These are phyloP conservation scores for Neonothopanus nambi DNA, from an alignment of 1,284 basidiomycete species.

Conservation along the genomic window DNA sequence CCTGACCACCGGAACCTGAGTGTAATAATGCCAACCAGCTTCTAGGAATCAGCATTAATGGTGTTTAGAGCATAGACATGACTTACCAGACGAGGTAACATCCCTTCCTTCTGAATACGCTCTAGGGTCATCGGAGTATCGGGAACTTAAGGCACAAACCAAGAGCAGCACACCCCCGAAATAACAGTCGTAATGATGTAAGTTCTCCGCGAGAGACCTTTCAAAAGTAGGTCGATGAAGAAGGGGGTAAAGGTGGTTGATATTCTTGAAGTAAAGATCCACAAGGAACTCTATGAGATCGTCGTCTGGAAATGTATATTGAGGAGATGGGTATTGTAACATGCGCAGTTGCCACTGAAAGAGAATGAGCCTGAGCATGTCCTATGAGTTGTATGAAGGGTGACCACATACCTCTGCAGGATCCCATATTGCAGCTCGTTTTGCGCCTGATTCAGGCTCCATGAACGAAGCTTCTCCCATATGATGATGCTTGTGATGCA, in stretches of 20 bases:
- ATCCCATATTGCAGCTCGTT: conserved; percentile 35
- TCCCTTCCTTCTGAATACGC: conserved; percentile 53
- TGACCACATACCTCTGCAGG: conserved; percentile 28
- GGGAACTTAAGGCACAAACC: conserved; percentile 74
- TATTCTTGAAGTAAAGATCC: conserved; percentile 65
- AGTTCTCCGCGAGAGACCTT: conserved; percentile 47
- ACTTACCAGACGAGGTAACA: conserved; percentile 44
- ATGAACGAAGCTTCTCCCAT: conserved; percentile 21
- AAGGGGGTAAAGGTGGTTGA: conserved; percentile 69
- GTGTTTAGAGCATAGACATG: too few species aligned
- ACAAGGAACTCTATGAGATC: conserved; percentile 66
- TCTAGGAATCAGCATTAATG: not conserved
- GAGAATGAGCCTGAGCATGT: not conserved
- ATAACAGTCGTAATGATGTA: conserved; percentile 57
- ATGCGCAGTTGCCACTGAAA: conserved; percentile 25
- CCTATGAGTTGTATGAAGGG: not conserved
- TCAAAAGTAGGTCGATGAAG: conserved; percentile 80
- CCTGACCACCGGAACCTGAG: conserved; percentile 60
- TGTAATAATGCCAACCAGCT: conserved; percentile 76
- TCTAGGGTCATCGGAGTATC: conserved; percentile 68
- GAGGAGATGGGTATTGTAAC: conserved; percentile 11
- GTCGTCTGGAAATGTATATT: conserved; percentile 53
- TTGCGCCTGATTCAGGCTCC: conserved; percentile 6
- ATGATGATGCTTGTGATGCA: conserved; percentile 38
- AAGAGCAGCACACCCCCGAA: conserved; percentile 74